Percentiles rank a stretch among this genome's conserved stretches.
Evolutionary conservation across 164 flowering plant species (phyloP).

Genomic region (Aristolochia fimbriata): DNA sequence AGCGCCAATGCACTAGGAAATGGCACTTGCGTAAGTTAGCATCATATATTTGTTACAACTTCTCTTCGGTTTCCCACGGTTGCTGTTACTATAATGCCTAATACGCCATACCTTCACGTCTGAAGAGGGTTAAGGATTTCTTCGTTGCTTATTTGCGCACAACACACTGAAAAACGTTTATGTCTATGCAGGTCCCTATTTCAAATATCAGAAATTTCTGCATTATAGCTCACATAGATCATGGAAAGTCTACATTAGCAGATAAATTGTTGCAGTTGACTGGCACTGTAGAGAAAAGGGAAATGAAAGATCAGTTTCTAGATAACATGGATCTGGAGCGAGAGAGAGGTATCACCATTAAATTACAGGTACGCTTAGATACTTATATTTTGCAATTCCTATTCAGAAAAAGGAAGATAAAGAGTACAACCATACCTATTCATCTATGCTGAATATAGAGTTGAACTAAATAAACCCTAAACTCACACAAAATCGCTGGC

Average conservation of each 20-base stretch:
- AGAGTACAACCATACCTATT: too few species aligned
- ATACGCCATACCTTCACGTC: too few species aligned
- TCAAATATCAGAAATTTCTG: constrained; percentile 81
- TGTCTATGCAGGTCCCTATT: constrained; percentile 54
- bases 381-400: too few species aligned
- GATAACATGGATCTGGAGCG: constrained; percentile 99
- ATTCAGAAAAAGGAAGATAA: too few species aligned
- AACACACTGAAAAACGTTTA: not conserved
- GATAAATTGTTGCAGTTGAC: constrained; percentile 86
- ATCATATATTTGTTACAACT: too few species aligned
- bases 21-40: too few species aligned
- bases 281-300: constrained; percentile 82
- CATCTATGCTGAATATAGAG: too few species aligned
- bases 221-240: constrained; percentile 95
- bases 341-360: constrained; percentile 96
- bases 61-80: too few species aligned
- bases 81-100: too few species aligned
- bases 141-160: not conserved
- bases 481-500: too few species aligned
- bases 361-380: constrained; percentile 72
- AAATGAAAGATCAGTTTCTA: constrained; percentile 95
- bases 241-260: constrained; percentile 94
- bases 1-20: too few species aligned
- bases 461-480: too few species aligned
- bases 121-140: not conserved